Base-by-base conservation (phyloP, 768 basidiomycete genomes). In the Lepiota brunneoincarnata region DNA sequence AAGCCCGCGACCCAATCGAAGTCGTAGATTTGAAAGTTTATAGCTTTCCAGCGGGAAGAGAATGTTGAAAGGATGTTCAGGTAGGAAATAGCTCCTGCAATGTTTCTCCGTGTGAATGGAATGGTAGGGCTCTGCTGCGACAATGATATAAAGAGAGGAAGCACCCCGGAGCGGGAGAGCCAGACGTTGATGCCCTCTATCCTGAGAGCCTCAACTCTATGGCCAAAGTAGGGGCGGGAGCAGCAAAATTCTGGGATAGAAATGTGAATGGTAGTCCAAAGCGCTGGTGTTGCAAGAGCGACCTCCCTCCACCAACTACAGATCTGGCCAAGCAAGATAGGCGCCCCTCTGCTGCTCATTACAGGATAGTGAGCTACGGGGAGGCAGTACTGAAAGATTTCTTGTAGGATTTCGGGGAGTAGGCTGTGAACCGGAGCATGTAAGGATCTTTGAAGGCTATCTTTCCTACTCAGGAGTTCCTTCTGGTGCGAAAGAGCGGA, bases 181-280 rank as follows among this genome's bases (percentile, higher is more conserved):
- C 51, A 54, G 14, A 28, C 17, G 11, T 11, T 18, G 12, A 46
- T 46, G 7, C 17, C 37, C 9, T 45, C 20, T 14, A 44, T 18
- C 4, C 26, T 35, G 11, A 28, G 23, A 6, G 24, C 37, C 20
- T 38, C 44, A 5, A 18, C 26, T 23, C 21, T 23, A 21, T 20
- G 26, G 15, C 12, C 15, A 20, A 17, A 20, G 17, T 26, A 36
- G 24, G 24, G 31, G 11, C 7, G 31, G 11, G 31, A 31, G 31
- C 2, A 31, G 14, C 48, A 18, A 18, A 46, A 4, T 17, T 43
- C 35, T 21, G 60, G 60, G n/a, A 56, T 51, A 6, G 43, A 35
- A 9, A 61, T 58, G 38, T 63, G 56, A 23, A 64, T 49, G 12
- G 60, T 57, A 2, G 63, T 23, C 65, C 68, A 69, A 1, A 67